Percentiles rank a stretch among this genome's conserved stretches.
Evolutionary conservation across 148 eudicot genomes (phyloP).

Genomic region (Rhododendron ovatum): DNA sequence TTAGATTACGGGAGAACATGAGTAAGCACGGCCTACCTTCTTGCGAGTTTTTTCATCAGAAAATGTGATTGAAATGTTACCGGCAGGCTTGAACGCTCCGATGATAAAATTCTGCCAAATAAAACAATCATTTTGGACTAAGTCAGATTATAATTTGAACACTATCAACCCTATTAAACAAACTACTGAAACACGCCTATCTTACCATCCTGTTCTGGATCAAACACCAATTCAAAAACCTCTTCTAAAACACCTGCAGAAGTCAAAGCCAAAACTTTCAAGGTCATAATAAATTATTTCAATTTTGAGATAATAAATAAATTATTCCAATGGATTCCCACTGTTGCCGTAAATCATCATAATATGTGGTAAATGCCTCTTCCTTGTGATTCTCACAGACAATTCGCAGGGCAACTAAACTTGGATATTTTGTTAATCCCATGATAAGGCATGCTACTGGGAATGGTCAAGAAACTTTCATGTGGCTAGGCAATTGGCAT

Average conservation of each 20-base stretch:
- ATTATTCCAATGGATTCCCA: not conserved
- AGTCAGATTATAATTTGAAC: not conserved
- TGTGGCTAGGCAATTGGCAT: not conserved
- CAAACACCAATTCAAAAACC: conserved; percentile 14
- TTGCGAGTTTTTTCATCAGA: conserved; percentile 86
- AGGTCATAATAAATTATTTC: not conserved
- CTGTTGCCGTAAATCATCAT: not conserved
- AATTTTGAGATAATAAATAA: not conserved
- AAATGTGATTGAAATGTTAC: conserved; percentile 70
- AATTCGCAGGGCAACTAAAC: not conserved
- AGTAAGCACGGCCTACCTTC: conserved; percentile 45
- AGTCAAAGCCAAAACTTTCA: not conserved
- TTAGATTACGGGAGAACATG: not conserved
- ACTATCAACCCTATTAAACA: not conserved
- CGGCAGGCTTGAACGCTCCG: conserved; percentile 10
- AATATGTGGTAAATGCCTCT: not conserved
- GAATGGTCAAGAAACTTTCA: not conserved
- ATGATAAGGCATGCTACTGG: not conserved
- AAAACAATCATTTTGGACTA: not conserved
- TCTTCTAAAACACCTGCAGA: conserved; percentile 6
- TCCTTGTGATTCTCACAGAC: not conserved
- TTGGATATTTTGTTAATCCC: not conserved
- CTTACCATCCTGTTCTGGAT: conserved; percentile 20
- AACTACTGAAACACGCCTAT: not conserved
- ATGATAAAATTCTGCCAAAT: not conserved